Evolutionary conservation across 2,329 filamentous ascomycete species (phyloP), one percentile per base, ranked within the genome.

Genomic region (Xylaria sp.): DNA sequence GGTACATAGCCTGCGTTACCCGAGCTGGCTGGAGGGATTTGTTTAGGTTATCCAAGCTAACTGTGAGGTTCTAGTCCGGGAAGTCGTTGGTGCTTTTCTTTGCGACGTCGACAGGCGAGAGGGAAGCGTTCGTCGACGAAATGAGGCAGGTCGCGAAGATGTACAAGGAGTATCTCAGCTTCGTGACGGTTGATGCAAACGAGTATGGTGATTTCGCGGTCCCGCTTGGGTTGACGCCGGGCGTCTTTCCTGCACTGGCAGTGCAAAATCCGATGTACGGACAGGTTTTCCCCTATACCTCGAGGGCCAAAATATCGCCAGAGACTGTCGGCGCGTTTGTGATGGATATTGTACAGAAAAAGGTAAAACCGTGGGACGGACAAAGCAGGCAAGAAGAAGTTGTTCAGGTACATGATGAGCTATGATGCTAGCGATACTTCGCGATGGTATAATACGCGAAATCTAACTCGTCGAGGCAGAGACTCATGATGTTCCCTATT

Each of bases 111-210:
- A 55, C 71, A 0, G 29, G 60, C 8, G 74, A 79, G 31, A 75
- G 76, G 3, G 70, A 76, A 3, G 64, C 58, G 1, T 83, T 78
- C 66, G 68, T 74, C 4, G 46, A 67, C 1, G 67, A 72, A 5
- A 73, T 83, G 49, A 70, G 73, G 15, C 73, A 76, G 3, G 67
- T 82, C 1, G 81, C 82, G 1, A 78, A 77, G 60, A 77, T 76
- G 63, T 82, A 80, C 68, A 64, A 71, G 55, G 80, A 83, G 11
- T 83, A 81, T 58, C 74, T 84, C 11, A 73, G 71, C 56, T 84
- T 84, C 61, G 77, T 81, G 3, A 82, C 79, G 1, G 77, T 83
- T 1, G 79, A 84, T 58, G 72, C 74, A 0, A 59, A 66, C 29
- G 80, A 83, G 61, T 83, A 83, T 64, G 75, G 73, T 3, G 78